Evolutionary conservation across 495 filamentous ascomycete species (phyloP), one percentile per base, ranked within the genome.

Genomic region (Lasiosphaeria miniovina): DNA sequence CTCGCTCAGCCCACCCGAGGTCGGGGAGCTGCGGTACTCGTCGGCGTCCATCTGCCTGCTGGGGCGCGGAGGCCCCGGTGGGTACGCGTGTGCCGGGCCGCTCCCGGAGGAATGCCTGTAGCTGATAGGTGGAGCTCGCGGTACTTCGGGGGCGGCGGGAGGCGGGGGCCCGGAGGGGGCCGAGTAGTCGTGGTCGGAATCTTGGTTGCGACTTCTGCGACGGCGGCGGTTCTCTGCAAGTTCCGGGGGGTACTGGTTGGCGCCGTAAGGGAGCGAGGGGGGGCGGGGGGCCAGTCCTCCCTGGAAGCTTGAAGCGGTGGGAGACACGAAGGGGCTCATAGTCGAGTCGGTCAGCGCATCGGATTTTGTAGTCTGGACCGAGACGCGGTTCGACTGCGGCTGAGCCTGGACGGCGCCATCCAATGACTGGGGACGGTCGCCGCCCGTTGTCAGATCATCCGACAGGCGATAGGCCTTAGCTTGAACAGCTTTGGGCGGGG

Each of bases 111-210:
- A 77, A 17, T 78, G 71, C 59, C 72, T 77, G 66, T 85, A 88
- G 46, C 82, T 84, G n/a, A 80, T 69, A 2, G 85, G 81, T 31
- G 81, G 83, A 32, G 77, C 77, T 65, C 79, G 80, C 4, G 85
- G 84, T 2, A 76, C 80, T 55, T 87, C 85, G 54, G 85, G 82
- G 31, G 80, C 85, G 46, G 79, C 76, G 58, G 83, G 84, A 6
- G 75, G 81, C 38, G 72, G 58, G 4, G 65, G 61, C 34, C 40
- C 62, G 4, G 61, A 58, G 49, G 70, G 68, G 31, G 65, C 52
- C 57, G 71, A 51, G 61, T 61, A 61, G 3, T 65, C 63, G 32
- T 57, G 43, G 7, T 69, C 71, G 36, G 72, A 68, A 36, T 74
- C 71, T 49, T 71, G 70, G 55, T 67, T 63, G 33, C 66, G 69